phyloP scores from a whole-genome alignment of 2,329 filamentous ascomycete species.

The Talaromyces funiculosus region DNA sequence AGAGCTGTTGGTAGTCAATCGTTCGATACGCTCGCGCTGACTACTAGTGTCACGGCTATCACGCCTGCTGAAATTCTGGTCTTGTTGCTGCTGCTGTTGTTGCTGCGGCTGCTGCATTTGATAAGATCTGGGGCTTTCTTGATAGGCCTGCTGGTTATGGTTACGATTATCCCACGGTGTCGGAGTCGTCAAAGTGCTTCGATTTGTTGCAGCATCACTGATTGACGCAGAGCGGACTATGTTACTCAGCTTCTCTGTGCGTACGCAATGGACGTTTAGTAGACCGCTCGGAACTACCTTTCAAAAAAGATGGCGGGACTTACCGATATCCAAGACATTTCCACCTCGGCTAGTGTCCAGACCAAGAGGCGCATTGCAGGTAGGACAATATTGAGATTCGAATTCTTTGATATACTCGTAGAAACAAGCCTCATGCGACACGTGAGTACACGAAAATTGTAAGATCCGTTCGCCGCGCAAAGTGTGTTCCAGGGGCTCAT shows the following conservation, averaged over 20 bases:
- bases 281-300: background rate
- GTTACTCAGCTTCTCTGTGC: constrained; percentile 83
- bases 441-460: constrained; percentile 94
- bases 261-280: background rate
- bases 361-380: constrained; percentile 85
- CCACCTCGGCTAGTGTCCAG: constrained; percentile 88
- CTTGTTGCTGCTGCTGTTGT: constrained; percentile 17
- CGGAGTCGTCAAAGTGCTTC: constrained; percentile 52
- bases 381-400: constrained; percentile 88
- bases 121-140: constrained; percentile 22
- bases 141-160: constrained; percentile 29
- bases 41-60: constrained; percentile 38
- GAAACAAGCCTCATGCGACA: constrained; percentile 96
- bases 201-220: constrained; percentile 52
- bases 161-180: constrained; percentile 52
- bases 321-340: constrained; percentile 88
- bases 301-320: constrained; percentile 21
- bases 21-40: constrained; percentile 43
- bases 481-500: constrained; percentile 93
- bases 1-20: constrained; percentile 33
- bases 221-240: constrained; percentile 78
- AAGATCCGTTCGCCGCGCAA: constrained; percentile 88
- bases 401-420: constrained; percentile 97
- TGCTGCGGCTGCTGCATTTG: background rate
- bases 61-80: constrained; percentile 22